Evolutionary conservation across 768 basidiomycete species (phyloP), one percentile per base, ranked within the genome.

Genomic region (Coprinopsis sp.): DNA sequence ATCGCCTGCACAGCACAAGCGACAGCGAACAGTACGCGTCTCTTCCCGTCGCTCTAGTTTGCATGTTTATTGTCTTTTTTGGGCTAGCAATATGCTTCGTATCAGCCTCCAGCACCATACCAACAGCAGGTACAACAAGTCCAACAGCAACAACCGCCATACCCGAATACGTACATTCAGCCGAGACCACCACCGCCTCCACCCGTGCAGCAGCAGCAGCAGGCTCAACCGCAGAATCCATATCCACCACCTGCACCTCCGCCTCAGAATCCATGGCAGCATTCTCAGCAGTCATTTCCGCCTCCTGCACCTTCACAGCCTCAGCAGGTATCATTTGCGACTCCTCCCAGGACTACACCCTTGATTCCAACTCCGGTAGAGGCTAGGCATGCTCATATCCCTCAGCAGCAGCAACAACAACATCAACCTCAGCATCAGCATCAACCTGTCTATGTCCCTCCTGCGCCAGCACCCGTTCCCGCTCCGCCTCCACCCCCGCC

Each of bases 181-280:
- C 60, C 69, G 36, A 57, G 68, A 43, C 60, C 68, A 14, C 61
- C 64, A 22, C 53, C 70, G 27, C 63, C 65, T 22, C 59, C 46
- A 11, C 19, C 23, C 73, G 74, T 59, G 34, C 34, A 58, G 18
- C 67, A 64, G 43, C 58, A 62, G 31, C 69, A 63, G 19, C 63
- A 69, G 49, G 52, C 62, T 27, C 48, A 55, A 41, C 67, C 62
- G 30, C 64, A 66, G 22, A 72, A 72, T 49, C 67, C 74, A 7
- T 76, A 75, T 48, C 73, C 73, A n/a, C 66, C 72, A 34, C 67
- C 70, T 43, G 66, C 63, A 25, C 68, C 72, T 1, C 64, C 69
- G 12, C 59, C 68, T 18, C 66, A 58, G 4, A 58, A 62, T 16
- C 64, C 60, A 43, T 41, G 49, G 12, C 57, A 57, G 19, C 59